A percentile compares a stretch with the other conserved stretches of the same genome.
These are phyloP conservation scores for Arthrobotrys conoides DNA, from an alignment of 2,329 filamentous ascomycete genomes.

Conservation along the genomic window DNA sequence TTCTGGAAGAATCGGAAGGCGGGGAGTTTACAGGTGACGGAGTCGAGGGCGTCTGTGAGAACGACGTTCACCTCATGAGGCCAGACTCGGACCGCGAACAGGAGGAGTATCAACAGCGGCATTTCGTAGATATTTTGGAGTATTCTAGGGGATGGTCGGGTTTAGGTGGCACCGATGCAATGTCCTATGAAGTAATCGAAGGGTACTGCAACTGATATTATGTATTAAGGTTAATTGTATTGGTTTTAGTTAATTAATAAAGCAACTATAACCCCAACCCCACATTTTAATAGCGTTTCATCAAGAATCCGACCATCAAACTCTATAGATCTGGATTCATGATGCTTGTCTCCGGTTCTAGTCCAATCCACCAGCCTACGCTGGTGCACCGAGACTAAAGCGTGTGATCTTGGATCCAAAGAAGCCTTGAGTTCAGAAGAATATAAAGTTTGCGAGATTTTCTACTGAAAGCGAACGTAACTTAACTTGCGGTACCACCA, in stretches of 20 bases:
- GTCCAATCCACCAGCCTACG: not conserved
- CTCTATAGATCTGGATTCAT: not conserved
- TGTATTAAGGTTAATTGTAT: too few species aligned
- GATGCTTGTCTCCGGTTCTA: not conserved
- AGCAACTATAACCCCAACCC: too few species aligned
- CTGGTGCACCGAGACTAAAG: too few species aligned
- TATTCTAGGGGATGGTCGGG: not conserved
- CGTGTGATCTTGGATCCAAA: not conserved
- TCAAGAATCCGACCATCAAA: not conserved
- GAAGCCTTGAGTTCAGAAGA: not conserved
- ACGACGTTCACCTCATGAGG: constrained; percentile 20
- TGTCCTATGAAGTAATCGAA: not conserved
- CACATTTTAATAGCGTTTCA: too few species aligned
- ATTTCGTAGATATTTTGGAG: not conserved
- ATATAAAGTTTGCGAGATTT: not conserved
- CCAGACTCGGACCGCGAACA: not conserved
- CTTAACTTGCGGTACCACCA: not conserved
- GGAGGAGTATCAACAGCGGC: not conserved
- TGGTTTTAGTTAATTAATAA: too few species aligned
- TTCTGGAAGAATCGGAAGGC: constrained; percentile 51
- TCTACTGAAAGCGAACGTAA: not conserved
- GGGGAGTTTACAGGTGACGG: constrained; percentile 33
- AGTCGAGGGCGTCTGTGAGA: constrained; percentile 22
- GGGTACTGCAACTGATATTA: too few species aligned
- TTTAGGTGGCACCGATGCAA: not conserved